phyloP scores from a whole-genome alignment of 805 yeast species.

The Candida berthetii region DNA sequence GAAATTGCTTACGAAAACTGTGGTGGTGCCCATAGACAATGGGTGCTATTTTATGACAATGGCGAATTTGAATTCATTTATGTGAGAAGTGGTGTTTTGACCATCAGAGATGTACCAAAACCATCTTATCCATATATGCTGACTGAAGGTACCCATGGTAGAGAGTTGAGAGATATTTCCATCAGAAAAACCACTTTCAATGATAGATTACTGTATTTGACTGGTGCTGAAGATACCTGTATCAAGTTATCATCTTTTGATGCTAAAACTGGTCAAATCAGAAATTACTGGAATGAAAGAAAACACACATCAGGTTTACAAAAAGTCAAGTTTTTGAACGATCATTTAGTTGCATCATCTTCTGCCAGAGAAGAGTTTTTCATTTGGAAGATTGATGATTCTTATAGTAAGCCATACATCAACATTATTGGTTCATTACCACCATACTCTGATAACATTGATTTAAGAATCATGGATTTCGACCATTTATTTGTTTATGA shows the following conservation, averaged over 20 bases:
- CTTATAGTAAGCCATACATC: conserved; percentile 36
- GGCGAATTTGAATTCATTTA: conserved; percentile 42
- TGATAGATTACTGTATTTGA: conserved; percentile 40
- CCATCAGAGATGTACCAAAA: conserved; percentile 27
- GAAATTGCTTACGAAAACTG: conserved; percentile 69
- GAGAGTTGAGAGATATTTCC: conserved; percentile 78
- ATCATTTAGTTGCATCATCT: conserved; percentile 42
- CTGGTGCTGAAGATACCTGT: conserved; percentile 89
- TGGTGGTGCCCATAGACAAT: conserved; percentile 89
- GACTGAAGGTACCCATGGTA: conserved; percentile 76
- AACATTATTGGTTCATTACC: conserved; percentile 45
- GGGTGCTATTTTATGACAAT: conserved; percentile 44
- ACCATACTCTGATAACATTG: conserved; percentile 59
- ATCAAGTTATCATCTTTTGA: conserved; percentile 45
- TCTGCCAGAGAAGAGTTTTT: conserved; percentile 88
- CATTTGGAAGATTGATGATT: conserved; percentile 59
- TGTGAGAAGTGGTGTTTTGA: conserved; percentile 49
- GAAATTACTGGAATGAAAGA: conserved; percentile 55
- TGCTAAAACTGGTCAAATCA: conserved; percentile 32
- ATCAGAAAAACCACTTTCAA: conserved; percentile 31
- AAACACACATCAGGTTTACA: conserved; percentile 90
- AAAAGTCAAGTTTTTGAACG: conserved; percentile 54
- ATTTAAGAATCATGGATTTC: conserved; percentile 87
- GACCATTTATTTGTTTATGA: conserved; percentile 37
- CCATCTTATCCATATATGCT: conserved; percentile 26